Conservation (phyloP, 352 stramenopile genomes). For the Globisporangium paroecandrum region DNA sequence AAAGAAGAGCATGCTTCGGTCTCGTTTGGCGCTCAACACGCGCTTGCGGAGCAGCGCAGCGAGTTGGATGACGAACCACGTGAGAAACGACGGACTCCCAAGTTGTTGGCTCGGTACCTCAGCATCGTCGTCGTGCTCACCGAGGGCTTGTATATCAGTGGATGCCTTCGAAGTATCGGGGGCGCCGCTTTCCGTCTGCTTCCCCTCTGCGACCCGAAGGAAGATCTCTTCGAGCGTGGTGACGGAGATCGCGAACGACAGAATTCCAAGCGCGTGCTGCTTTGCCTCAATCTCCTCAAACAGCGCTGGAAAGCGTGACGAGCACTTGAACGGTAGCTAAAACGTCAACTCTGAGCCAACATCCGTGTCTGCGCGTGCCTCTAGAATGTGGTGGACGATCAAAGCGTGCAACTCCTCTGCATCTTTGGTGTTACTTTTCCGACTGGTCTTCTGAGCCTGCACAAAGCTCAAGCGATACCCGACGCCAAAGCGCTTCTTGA, state of each 20-base stretch:
- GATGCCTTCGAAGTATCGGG: background rate
- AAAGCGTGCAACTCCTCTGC: conserved; percentile 17
- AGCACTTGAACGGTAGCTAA: conserved; percentile 63
- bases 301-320: conserved; percentile 53
- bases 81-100: background rate
- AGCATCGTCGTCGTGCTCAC: background rate
- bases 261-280: conserved; percentile 31
- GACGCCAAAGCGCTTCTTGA: conserved; percentile 80
- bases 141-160: background rate
- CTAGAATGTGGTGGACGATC: conserved; percentile 32
- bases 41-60: conserved; percentile 59
- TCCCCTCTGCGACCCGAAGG: conserved; percentile 72
- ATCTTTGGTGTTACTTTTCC: background rate
- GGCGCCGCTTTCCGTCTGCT: background rate
- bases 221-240: conserved; percentile 91
- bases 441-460: conserved; percentile 10
- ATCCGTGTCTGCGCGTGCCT: conserved; percentile 44
- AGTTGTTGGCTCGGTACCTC: background rate
- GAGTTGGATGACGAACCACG: conserved; percentile 44
- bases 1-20: conserved; percentile 71
- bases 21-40: conserved; percentile 44
- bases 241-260: conserved; percentile 70
- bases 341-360: conserved; percentile 78
- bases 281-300: conserved; percentile 69
- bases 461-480: conserved; percentile 73